Evolutionary conservation across 371 early-diverging fungal genomes (phyloP).

Genomic region (Neoconidiobolus thromboides): DNA sequence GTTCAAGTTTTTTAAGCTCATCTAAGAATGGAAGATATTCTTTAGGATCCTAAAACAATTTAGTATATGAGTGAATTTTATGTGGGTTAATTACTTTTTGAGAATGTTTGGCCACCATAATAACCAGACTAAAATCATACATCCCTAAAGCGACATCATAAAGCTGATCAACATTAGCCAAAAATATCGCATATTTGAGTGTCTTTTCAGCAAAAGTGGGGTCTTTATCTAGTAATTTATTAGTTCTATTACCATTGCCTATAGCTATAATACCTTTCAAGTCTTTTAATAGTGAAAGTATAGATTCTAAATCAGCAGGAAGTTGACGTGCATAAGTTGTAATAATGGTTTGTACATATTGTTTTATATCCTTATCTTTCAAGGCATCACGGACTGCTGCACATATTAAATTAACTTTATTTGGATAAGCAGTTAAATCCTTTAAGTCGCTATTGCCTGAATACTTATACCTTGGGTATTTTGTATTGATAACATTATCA

Average conservation of each 20-base stretch:
- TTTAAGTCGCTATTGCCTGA: too few relatives aligned
- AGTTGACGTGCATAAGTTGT: conserved; percentile 66
- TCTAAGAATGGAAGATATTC: conserved; percentile 84
- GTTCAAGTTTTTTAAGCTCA: conserved; percentile 49
- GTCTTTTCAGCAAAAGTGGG: conserved; percentile 55
- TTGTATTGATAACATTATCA: conserved; percentile 15
- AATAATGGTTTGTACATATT: conserved; percentile 61
- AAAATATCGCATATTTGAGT: conserved; percentile 75
- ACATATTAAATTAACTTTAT: conserved; percentile 50
- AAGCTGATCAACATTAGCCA: conserved; percentile 66
- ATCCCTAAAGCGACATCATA: conserved; percentile 85
- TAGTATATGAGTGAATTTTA: background rate
- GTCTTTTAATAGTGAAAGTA: conserved; percentile 19
- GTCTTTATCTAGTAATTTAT: conserved; percentile 15
- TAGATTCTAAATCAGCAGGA: conserved; percentile 73
- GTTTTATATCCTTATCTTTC: conserved; percentile 26
- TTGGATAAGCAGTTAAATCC: background rate
- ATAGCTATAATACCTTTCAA: background rate
- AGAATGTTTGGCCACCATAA: conserved; percentile 88
- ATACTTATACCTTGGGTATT: background rate
- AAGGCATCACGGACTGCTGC: conserved; percentile 43
- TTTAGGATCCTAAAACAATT: conserved; percentile 46
- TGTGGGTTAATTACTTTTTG: conserved; percentile 17
- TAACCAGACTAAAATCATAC: conserved; percentile 79
- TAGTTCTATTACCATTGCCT: background rate